phyloP scores from a whole-genome alignment of 2,329 filamentous ascomycete species.

The Ploettnerulaceae sp. region DNA sequence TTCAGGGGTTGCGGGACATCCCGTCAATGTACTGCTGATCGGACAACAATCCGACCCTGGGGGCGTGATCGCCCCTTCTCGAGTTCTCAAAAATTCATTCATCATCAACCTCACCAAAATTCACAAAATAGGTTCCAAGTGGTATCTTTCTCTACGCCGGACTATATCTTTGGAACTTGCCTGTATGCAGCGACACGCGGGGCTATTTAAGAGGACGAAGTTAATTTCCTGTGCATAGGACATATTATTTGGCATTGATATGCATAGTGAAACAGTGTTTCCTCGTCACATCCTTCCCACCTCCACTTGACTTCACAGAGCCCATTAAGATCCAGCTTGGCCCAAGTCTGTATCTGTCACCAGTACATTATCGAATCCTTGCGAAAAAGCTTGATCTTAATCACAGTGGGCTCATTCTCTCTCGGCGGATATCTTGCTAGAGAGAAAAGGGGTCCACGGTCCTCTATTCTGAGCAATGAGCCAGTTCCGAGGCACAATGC shows the following conservation, averaged over 20 bases:
- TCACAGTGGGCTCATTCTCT: constrained; percentile 2
- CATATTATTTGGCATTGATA: constrained; percentile 1
- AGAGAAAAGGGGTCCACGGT: not conserved
- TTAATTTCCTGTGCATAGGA: not conserved
- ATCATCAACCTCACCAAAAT: not conserved
- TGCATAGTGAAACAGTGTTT: constrained; percentile 25
- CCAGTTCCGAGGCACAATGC: constrained; percentile 4
- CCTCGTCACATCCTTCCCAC: too few species aligned
- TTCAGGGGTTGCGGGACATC: constrained; percentile 5
- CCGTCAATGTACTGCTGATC: constrained; percentile 3
- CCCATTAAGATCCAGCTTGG: constrained; percentile 2
- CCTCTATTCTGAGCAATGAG: not conserved
- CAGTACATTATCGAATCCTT: constrained; percentile 21
- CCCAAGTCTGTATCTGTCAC: constrained; percentile 7
- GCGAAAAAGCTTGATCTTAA: constrained; percentile 11
- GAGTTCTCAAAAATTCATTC: constrained; percentile 5
- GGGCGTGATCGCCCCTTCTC: constrained; percentile 7
- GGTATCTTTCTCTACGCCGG: not conserved
- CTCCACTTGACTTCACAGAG: constrained; percentile 9
- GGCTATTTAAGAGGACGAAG: constrained; percentile 12
- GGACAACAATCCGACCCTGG: constrained; percentile 14
- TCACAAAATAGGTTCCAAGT: not conserved
- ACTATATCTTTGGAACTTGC: not conserved
- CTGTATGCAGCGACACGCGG: not conserved
- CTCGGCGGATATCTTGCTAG: constrained; percentile 12